phyloP scores from a whole-genome alignment of 2,329 filamentous ascomycete species.

The Lasiodiplodia theobromae region DNA sequence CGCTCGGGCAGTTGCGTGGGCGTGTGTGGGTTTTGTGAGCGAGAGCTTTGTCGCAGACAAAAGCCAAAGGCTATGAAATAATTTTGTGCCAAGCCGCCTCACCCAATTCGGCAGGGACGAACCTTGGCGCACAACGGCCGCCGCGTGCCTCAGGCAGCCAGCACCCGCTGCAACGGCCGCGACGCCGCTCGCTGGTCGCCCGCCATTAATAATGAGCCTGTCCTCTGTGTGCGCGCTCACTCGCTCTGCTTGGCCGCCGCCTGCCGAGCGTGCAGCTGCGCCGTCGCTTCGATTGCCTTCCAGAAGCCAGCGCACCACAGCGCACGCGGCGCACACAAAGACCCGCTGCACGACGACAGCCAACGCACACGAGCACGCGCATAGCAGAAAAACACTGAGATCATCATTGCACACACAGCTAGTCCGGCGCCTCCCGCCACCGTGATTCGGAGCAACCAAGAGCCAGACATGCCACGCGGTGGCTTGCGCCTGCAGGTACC shows the following conservation, averaged over 20 bases:
- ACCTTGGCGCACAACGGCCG: conserved; percentile 27
- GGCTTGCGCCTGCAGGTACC: not conserved
- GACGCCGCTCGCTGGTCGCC: not conserved
- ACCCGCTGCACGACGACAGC: not conserved
- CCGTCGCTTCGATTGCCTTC: conserved; percentile 2
- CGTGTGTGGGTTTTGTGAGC: conserved; percentile 28
- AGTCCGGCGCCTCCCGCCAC: not conserved
- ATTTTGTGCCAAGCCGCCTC: conserved; percentile 31
- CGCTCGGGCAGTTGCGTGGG: conserved; percentile 29
- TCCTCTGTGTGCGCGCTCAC: not conserved
- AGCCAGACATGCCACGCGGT: not conserved
- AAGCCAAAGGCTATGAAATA: conserved; percentile 29
- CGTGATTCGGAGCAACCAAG: not conserved
- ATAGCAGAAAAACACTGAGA: not conserved
- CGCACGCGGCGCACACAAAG: conserved; percentile 14
- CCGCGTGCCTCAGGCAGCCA: conserved; percentile 10
- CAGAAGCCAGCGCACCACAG: not conserved
- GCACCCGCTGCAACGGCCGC: not conserved
- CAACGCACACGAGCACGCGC: not conserved
- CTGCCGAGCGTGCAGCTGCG: not conserved
- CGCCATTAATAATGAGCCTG: not conserved
- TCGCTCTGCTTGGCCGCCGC: not conserved
- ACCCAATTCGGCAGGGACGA: conserved; percentile 28
- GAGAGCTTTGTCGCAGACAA: conserved; percentile 28
- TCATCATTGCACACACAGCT: not conserved